Evolutionary conservation across 148 eudicot genomes (phyloP), one percentile per base, ranked within the genome.

Genomic region (Amaranthus hypochondriacus): DNA sequence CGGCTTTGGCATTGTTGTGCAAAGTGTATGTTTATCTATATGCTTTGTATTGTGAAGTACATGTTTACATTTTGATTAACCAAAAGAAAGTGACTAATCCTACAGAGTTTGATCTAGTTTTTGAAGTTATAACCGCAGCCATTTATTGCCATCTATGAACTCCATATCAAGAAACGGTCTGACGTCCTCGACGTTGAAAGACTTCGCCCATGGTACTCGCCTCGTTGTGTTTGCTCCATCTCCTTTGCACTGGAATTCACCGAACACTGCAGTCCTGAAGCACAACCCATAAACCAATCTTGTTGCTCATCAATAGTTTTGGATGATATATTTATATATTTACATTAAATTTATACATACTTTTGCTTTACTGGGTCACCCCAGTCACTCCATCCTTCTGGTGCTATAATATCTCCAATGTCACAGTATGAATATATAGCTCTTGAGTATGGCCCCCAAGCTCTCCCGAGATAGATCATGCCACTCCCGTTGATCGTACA

Each of bases 391-490:
- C 97, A 95, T 51, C 97, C 93, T 13, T 65, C 50, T 0, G 96
- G 94, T 47, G 75, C 80, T 10, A 95, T 86, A n/a, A 87, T 77
- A 49, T 84, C 80, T 60, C 80, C 86, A 5, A 95, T 86, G 56
- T 87, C 68, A 65, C 89, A 88, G 63, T 84, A 85, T 0, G 96
- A 90, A 72, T 90, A 95, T 13, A 92, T 73, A 0, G 80, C 79
- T 62, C 90, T 79, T 39, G 99, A 87, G 79, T 92, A 92, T 6
- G 80, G 79, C 44, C 99, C 98, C 98, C 99, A 95, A 4, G 97
- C 99, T 83, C 97, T 82, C 42, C 96, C 99, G 74, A 92, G 69
- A 72, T 75, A 81, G 9, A 90, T 77, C 6, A 13, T 74, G 0
- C 96, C 94, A 4, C 84, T 80, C 62, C 97, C 97, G 14, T 53